Conservation (phyloP, 257 asterid species). For the Gardenia jasminoides region DNA sequence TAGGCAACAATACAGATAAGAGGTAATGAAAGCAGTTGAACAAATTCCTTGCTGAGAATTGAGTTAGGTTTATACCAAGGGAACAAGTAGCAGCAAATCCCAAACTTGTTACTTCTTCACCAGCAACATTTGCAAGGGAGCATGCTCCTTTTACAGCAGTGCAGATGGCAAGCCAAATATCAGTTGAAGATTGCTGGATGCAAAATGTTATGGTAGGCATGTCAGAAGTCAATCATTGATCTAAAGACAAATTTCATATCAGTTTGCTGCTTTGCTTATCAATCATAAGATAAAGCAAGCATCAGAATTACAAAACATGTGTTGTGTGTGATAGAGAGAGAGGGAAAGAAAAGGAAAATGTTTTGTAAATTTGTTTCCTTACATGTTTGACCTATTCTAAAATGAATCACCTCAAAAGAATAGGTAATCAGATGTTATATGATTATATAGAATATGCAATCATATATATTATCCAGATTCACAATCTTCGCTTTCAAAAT, state of each 20-base stretch:
- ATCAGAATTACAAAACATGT: too few species aligned
- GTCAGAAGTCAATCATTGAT: not conserved
- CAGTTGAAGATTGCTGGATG: constrained; percentile 95
- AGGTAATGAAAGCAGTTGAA: not conserved
- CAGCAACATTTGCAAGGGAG: constrained; percentile 61
- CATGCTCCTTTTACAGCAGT: constrained; percentile 90
- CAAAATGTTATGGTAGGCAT: constrained; percentile 13
- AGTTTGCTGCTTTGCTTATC: not conserved
- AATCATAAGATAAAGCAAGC: too few species aligned
- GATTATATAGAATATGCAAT: too few species aligned
- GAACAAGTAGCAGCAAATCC: constrained; percentile 99
- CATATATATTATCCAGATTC: too few species aligned
- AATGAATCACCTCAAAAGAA: too few species aligned
- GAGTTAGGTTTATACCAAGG: constrained; percentile 49
- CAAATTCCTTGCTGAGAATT: not conserved
- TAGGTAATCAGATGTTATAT: too few species aligned
- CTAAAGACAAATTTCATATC: too few species aligned
- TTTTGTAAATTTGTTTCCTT: too few species aligned
- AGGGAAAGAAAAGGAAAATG: too few species aligned
- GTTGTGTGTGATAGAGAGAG: too few species aligned
- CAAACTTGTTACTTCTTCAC: constrained; percentile 78
- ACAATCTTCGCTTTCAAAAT: too few species aligned
- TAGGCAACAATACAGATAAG: constrained; percentile 17
- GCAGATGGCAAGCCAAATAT: constrained; percentile 98
- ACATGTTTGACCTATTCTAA: too few species aligned